phyloP scores from a whole-genome alignment of 176 grass and related monocot genomes.

The Zoysia japonica region DNA sequence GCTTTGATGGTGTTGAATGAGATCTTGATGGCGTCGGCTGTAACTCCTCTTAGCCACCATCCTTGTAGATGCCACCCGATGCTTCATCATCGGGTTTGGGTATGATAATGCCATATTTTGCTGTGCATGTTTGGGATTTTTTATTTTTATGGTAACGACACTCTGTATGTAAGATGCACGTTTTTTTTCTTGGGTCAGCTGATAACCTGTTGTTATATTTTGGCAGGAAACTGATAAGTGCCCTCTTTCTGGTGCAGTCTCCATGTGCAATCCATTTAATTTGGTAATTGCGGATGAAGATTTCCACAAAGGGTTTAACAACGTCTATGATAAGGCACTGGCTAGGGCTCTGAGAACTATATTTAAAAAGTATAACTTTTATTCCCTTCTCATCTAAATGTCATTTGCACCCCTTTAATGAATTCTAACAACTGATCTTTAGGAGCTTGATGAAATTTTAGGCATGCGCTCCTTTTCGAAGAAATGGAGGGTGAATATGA shows the following conservation, averaged over 20 bases:
- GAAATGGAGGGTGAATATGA: slow-evolving; percentile 82
- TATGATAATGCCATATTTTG: too few species aligned
- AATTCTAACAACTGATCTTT: slow-evolving; percentile 43
- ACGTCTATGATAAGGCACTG: slow-evolving; percentile 87
- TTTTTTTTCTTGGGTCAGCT: slow-evolving; percentile 9
- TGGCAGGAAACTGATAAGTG: slow-evolving; percentile 80
- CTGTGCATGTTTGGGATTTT: too few species aligned
- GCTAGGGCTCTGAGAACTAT: slow-evolving; percentile 59
- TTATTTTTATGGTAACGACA: too few species aligned
- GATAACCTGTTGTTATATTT: slow-evolving; percentile 7
- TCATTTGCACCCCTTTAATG: slow-evolving; percentile 5
- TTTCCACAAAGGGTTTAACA: slow-evolving; percentile 97
- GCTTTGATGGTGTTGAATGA: too few species aligned
- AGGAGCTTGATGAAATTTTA: slow-evolving; percentile 51
- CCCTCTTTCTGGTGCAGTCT: slow-evolving; percentile 83
- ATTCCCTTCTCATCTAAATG: slow-evolving; percentile 25
- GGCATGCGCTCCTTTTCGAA: slow-evolving; percentile 85
- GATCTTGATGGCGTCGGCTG: too few species aligned
- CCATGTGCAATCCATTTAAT: slow-evolving; percentile 95
- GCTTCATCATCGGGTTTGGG: too few species aligned
- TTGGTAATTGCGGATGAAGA: slow-evolving; percentile 96
- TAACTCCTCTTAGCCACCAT: too few species aligned
- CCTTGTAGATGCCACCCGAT: too few species aligned
- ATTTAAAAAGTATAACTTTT: slow-evolving; percentile 75
- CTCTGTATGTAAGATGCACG: background rate